Evolutionary conservation across 2,329 filamentous ascomycete species (phyloP).

Genomic region (Beauveria varroae): DNA sequence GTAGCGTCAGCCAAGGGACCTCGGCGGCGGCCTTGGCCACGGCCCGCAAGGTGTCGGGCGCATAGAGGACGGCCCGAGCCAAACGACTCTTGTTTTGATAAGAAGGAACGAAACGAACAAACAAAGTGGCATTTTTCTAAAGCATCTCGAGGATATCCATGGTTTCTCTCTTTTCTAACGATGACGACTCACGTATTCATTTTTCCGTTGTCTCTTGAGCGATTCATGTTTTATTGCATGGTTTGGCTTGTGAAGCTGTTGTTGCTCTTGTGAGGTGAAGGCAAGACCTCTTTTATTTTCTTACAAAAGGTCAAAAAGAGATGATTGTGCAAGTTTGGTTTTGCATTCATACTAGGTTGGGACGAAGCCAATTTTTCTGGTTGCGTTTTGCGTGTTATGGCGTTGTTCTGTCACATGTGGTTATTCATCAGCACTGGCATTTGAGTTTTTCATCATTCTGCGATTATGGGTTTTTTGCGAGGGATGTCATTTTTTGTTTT

Average conservation of each 20-base stretch:
- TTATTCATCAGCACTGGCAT: too few species aligned
- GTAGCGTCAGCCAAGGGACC: slow-evolving; percentile 43
- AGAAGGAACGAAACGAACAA: background rate
- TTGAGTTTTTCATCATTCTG: too few species aligned
- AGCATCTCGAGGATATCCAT: background rate
- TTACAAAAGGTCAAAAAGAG: too few species aligned
- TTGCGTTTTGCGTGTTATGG: too few species aligned
- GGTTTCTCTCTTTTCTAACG: slow-evolving; percentile 23
- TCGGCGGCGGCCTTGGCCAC: slow-evolving; percentile 36
- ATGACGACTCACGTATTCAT: slow-evolving; percentile 32
- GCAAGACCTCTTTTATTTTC: too few species aligned
- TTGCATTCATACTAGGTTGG: too few species aligned
- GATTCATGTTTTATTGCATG: slow-evolving; percentile 32
- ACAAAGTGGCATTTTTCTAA: slow-evolving; percentile 13
- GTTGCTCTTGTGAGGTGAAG: background rate
- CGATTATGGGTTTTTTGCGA: too few species aligned
- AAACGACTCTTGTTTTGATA: slow-evolving; percentile 13
- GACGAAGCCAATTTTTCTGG: too few species aligned
- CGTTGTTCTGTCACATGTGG: too few species aligned
- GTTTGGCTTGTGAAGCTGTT: slow-evolving; percentile 29
- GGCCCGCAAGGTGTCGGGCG: slow-evolving; percentile 47
- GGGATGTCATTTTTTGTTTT: too few species aligned
- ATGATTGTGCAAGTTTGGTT: too few species aligned
- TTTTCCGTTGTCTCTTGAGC: slow-evolving; percentile 22
- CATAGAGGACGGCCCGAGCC: slow-evolving; percentile 22